Base-by-base conservation (phyloP, 768 basidiomycete species). In the Daedalea quercina region DNA sequence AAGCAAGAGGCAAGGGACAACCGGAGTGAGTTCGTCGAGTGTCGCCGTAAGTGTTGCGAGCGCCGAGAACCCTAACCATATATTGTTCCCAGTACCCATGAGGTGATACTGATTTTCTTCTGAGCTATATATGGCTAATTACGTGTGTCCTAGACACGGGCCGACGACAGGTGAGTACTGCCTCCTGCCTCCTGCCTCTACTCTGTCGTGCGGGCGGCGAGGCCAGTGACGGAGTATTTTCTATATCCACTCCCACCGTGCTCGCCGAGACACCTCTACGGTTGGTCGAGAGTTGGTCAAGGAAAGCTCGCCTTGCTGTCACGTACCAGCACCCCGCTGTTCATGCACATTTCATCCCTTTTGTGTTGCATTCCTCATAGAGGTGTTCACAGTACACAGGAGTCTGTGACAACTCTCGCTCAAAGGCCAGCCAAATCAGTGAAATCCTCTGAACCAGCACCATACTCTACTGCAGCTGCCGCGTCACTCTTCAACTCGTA, bases 321-420 rank as follows among this genome's bases (percentile, higher is more conserved):
- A 40, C 34, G 45, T 40, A 15, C 7, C 19, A 19, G 37, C 37
- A 40, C 17, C 37, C 28, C 11, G 48, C 47, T 47, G 63, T 62
- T 54, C 77, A 87, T 88, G 85, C 75, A 65, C 67, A 69, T 84
- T 65, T 76, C 73, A 60, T 79, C 77, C 58, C 66, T 85, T 37
- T 66, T 84, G 65, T 85, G 84, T 68, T 87, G 81, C 65, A 73
- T 73, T 68, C 78, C 82, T 77, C 73, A 78, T 70, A 67, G 71
- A 62, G 73, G 66, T 68, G 71, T 67, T 63, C 70, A 60, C 70
- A 73, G 41, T 20, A 26, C 13, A 19, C 48, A 49, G n/a, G 50
- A 51, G 17, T 23, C 20, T 25, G 15, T 15, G 20, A 9, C 26
- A 23, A 3, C 41, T 9, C 4, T 22, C 25, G 22, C 57, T 50